A percentile compares a stretch with the other conserved stretches of the same genome.
phyloP scores from a whole-genome alignment of 2,329 filamentous ascomycete species.

The Stemphylium beticola region DNA sequence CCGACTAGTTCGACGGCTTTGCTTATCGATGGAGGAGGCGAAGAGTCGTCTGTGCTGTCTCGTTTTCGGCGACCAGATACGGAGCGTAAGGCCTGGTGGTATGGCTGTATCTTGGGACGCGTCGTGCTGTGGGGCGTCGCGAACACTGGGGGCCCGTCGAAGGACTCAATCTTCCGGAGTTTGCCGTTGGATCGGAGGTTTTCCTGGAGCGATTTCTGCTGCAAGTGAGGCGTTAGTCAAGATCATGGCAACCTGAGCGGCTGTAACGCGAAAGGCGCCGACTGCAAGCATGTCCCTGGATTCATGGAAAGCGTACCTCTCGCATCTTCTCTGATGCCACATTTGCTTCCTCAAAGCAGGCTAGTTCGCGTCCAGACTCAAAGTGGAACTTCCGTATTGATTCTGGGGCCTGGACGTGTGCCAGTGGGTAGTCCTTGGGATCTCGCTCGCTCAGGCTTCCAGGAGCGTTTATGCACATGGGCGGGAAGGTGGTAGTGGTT shows the following conservation, averaged over 20 bases:
- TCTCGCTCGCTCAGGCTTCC: conserved; percentile 75
- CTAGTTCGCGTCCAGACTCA: conserved; percentile 66
- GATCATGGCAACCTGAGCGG: conserved; percentile 7
- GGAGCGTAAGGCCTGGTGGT: conserved; percentile 30
- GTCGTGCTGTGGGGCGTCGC: conserved; percentile 49
- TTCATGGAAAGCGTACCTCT: conserved; percentile 54
- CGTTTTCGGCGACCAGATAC: conserved; percentile 53
- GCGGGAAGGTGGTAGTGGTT: conserved; percentile 80
- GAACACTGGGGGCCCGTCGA: conserved; percentile 50
- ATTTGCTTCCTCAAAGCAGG: conserved; percentile 69
- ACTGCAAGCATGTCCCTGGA: conserved; percentile 24
- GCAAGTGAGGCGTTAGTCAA: conserved; percentile 32
- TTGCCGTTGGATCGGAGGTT: conserved; percentile 56
- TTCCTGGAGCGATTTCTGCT: conserved; percentile 55
- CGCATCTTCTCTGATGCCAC: conserved; percentile 60
- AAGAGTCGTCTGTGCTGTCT: conserved; percentile 41
- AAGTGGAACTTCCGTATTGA: conserved; percentile 80
- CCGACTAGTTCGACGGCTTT: conserved; percentile 60
- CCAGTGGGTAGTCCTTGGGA: conserved; percentile 87
- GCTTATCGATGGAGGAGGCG: conserved; percentile 60
- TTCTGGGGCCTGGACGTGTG: conserved; percentile 79
- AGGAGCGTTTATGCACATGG: conserved; percentile 78
- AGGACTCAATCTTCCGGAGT: conserved; percentile 49
- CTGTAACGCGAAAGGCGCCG: conserved; percentile 28
- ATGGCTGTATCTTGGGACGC: conserved; percentile 33